Conservation (phyloP, 345 rosid species). For the Linum usitatissimum region DNA sequence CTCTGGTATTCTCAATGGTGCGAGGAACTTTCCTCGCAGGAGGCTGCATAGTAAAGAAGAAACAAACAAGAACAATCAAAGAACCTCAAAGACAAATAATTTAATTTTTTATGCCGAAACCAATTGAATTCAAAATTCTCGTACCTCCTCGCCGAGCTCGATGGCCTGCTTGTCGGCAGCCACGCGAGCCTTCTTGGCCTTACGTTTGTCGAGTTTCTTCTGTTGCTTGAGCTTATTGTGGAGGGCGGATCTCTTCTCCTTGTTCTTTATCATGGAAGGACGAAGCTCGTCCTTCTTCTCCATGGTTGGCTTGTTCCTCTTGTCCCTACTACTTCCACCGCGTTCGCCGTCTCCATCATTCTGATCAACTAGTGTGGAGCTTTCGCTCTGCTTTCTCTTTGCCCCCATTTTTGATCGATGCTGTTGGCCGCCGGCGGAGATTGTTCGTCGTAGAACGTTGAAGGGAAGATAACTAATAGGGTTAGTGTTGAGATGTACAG, state of each 20-base stretch:
- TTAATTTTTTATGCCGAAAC: too few species aligned
- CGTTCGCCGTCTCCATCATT: not conserved
- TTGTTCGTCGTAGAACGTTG: not conserved
- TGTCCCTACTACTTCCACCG: slow-evolving; percentile 14
- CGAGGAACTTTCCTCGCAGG: slow-evolving; percentile 55
- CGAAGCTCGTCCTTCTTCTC: slow-evolving; percentile 36
- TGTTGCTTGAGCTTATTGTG: slow-evolving; percentile 72
- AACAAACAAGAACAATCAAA: not conserved
- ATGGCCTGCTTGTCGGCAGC: slow-evolving; percentile 70
- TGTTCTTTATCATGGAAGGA: slow-evolving; percentile 86
- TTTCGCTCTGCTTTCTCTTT: slow-evolving; percentile 1
- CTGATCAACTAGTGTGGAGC: not conserved
- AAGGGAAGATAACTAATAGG: not conserved
- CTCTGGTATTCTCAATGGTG: slow-evolving; percentile 91
- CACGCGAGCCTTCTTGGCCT: slow-evolving; percentile 66
- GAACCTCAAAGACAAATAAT: not conserved
- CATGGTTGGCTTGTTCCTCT: slow-evolving; percentile 13
- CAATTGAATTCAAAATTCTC: too few species aligned
- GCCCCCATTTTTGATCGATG: not conserved
- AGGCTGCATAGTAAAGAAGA: slow-evolving; percentile 35
- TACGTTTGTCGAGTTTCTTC: slow-evolving; percentile 82
- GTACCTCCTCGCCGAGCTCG: slow-evolving; percentile 92
- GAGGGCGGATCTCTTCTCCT: slow-evolving; percentile 72
- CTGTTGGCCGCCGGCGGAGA: not conserved
- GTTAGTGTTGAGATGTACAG: not conserved